These are phyloP conservation scores for Hygrocybe coccinea DNA, from an alignment of 768 basidiomycete species.

Conservation along the genomic window DNA sequence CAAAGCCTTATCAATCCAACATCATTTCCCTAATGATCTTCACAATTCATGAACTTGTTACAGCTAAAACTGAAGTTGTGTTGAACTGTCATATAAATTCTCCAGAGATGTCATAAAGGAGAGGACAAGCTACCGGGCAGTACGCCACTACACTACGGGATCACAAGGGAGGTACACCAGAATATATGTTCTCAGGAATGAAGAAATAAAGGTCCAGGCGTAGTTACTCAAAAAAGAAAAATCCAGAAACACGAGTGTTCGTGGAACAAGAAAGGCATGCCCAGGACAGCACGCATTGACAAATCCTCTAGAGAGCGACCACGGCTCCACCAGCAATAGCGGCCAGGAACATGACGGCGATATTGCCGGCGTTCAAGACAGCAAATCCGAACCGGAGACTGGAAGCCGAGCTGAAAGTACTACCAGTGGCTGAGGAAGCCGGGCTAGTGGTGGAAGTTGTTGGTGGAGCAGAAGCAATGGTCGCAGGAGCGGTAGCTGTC, in stretches of 20 bases:
- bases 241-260: not conserved
- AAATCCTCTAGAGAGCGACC: conserved; percentile 36
- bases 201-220: not conserved
- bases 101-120: too few relatives aligned
- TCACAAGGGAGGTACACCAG: too few relatives aligned
- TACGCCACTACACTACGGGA: not conserved
- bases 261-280: not conserved
- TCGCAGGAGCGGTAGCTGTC: conserved; percentile 14
- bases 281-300: not conserved
- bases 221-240: not conserved
- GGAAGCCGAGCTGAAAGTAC: conserved; percentile 28
- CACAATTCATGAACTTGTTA: too few relatives aligned
- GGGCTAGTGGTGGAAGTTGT: conserved; percentile 7
- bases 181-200: not conserved
- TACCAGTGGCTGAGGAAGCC: conserved; percentile 15
- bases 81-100: too few relatives aligned
- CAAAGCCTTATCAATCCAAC: too few relatives aligned
- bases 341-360: conserved; percentile 38
- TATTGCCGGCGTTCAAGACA: conserved; percentile 27
- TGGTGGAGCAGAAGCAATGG: conserved; percentile 12
- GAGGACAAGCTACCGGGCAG: conserved; percentile 23
- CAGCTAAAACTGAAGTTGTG: too few relatives aligned
- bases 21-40: too few relatives aligned
- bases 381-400: conserved; percentile 30
- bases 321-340: conserved; percentile 46